Evolutionary conservation across 2,329 filamentous ascomycete species (phyloP).

Genomic region (Talaromyces sp.): DNA sequence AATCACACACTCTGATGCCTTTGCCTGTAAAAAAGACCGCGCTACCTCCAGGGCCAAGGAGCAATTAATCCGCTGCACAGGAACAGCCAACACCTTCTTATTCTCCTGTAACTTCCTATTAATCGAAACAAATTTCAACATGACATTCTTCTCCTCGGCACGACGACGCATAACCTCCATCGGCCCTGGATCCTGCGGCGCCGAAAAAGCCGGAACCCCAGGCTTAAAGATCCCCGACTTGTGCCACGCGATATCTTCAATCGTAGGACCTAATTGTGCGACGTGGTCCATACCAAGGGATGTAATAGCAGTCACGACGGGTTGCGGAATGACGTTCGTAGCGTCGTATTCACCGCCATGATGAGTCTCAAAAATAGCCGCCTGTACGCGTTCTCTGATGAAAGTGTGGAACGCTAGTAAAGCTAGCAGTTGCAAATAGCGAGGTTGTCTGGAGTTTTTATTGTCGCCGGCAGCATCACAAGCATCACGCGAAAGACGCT

Average conservation of each 20-base stretch:
- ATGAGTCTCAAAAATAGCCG: constrained; percentile 64
- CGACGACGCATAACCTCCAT: constrained; percentile 37
- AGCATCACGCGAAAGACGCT: constrained; percentile 31
- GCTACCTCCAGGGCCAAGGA: constrained; percentile 30
- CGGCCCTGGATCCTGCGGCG: constrained; percentile 36
- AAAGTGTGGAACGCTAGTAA: constrained; percentile 66
- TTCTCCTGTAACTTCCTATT: constrained; percentile 20
- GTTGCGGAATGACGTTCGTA: constrained; percentile 56
- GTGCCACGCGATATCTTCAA: constrained; percentile 58
- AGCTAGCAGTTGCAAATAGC: constrained; percentile 50
- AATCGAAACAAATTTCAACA: constrained; percentile 14
- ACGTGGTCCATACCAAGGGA: constrained; percentile 69
- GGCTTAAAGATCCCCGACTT: constrained; percentile 69
- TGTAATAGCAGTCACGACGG: constrained; percentile 57
- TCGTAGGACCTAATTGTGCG: constrained; percentile 58
- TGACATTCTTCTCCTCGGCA: constrained; percentile 2
- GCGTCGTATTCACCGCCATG: constrained; percentile 67
- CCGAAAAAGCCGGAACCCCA: constrained; percentile 57
- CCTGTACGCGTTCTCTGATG: constrained; percentile 59
- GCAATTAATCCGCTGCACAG: constrained; percentile 34
- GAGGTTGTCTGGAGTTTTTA: constrained; percentile 25
- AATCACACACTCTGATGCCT: constrained; percentile 20
- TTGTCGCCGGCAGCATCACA: background rate
- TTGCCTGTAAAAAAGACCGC: constrained; percentile 25
- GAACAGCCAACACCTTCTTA: constrained; percentile 21